Percentiles rank a stretch among this genome's conserved stretches.
These are phyloP conservation scores for Paraphaeosphaeria sporulosa DNA, from an alignment of 2,329 filamentous ascomycete genomes.

Conservation along the genomic window DNA sequence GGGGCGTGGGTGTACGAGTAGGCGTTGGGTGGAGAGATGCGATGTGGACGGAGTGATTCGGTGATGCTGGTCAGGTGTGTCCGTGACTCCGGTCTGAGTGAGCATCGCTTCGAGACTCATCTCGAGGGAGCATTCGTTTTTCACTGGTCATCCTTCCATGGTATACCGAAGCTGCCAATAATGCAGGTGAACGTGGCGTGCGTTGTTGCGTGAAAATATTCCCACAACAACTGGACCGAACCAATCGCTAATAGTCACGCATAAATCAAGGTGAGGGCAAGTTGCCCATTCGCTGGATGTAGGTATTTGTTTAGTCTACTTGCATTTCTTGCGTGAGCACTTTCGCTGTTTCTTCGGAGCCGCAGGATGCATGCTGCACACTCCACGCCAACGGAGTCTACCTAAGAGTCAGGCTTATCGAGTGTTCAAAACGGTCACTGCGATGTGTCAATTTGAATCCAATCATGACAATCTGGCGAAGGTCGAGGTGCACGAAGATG, in stretches of 20 bases:
- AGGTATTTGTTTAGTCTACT: neutral
- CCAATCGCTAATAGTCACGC: conserved; percentile 1
- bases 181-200: neutral
- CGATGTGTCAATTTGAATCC: neutral
- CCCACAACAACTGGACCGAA: neutral
- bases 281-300: neutral
- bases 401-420: neutral
- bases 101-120: neutral
- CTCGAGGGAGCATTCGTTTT: neutral
- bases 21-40: neutral
- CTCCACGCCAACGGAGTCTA: neutral
- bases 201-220: no score
- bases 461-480: neutral
- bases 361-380: neutral
- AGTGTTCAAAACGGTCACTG: neutral
- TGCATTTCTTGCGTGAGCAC: neutral
- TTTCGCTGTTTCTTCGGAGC: neutral
- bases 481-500: neutral
- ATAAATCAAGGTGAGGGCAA: neutral
- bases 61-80: neutral
- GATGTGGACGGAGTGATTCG: neutral
- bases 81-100: neutral
- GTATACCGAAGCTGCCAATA: neutral
- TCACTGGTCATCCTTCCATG: neutral
- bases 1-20: neutral